phyloP scores from a whole-genome alignment of 140 eudicot genomes.

The Bidens hawaiensis region DNA sequence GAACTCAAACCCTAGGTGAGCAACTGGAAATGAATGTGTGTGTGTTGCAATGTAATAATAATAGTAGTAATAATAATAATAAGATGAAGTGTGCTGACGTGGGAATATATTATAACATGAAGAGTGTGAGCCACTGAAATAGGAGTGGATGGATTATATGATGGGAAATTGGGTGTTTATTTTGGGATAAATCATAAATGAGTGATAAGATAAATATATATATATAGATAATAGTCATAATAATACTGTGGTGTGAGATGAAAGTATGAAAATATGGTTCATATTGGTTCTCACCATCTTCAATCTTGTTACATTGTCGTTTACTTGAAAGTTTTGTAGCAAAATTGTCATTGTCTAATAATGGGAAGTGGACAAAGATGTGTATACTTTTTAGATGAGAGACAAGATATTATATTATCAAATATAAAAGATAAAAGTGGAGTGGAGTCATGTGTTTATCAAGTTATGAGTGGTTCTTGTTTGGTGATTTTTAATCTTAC shows the following conservation, averaged over 20 bases:
- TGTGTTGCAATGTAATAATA: background rate
- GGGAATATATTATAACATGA: constrained; percentile 21
- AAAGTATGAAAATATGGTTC: constrained; percentile 32
- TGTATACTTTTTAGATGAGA: background rate
- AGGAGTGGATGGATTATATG: constrained; percentile 32
- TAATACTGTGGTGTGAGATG: constrained; percentile 61
- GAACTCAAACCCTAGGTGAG: constrained; percentile 6
- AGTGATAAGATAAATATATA: no score
- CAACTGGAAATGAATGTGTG: constrained; percentile 9
- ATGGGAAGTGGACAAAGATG: constrained; percentile 14
- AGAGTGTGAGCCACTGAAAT: constrained; percentile 55
- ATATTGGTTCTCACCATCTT: constrained; percentile 25
- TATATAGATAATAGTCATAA: no score
- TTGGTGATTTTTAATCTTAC: no score
- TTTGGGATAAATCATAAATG: constrained; percentile 35
- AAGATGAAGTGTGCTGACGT: constrained; percentile 8
- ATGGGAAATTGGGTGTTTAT: constrained; percentile 13
- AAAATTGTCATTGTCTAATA: constrained; percentile 14
- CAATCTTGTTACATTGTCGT: constrained; percentile 2
- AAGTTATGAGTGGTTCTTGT: no score
- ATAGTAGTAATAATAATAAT: constrained; percentile 1
- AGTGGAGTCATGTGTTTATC: no score
- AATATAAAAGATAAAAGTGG: background rate
- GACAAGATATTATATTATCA: background rate
- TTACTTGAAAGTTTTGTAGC: background rate